Evolutionary conservation across 2,329 filamentous ascomycete genomes (phyloP), one percentile per base, ranked within the genome.

Genomic region (Apiospora malaysiana): DNA sequence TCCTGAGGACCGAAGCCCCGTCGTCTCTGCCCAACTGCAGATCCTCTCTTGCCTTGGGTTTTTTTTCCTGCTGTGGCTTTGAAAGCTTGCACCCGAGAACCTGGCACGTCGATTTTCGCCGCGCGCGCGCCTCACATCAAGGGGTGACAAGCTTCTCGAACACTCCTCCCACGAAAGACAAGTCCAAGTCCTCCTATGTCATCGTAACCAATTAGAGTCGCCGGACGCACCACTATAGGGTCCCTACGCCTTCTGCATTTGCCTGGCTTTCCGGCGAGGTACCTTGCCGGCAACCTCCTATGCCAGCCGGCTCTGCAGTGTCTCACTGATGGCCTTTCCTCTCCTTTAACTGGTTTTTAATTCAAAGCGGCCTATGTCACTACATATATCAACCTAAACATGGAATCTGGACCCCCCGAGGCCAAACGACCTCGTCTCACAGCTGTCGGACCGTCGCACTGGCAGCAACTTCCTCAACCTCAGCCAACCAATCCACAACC

Each of bases 361-460:
- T 63, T 63, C 56, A 63, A 63, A 63, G 56, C 56, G 56, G 56
- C 74, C 71, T 77, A 76, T 77, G 76, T 79, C 77, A 79, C 76
- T 76, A 76, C 77, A 74, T 72, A 73, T 75, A 78, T 78, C 80
- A 84, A 83, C 85, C 83, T 81, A 80, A 87, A 82, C 85, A 90
- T 90, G 89, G 88, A 90, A 83, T 83, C 83, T 83, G 86, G 83
- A 81, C 85, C 81, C 82, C 87, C 87, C 78, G 87, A 90, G 78
- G 82, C 81, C 78, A 90, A 90, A 84, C 87, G 88, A 79, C 86
- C 85, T 80, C 88, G 88, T 82, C 83, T 90, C 75, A 81, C 80
- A 76, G 81, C 81, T 77, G 79, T 46, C 65, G 56, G 78, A 80
- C 79, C 84, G 79, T 85, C 85, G 85, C 82, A 68, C 67, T 51